Base-by-base conservation (phyloP, 2,329 filamentous ascomycete genomes). In the Nothopassalora personata region DNA sequence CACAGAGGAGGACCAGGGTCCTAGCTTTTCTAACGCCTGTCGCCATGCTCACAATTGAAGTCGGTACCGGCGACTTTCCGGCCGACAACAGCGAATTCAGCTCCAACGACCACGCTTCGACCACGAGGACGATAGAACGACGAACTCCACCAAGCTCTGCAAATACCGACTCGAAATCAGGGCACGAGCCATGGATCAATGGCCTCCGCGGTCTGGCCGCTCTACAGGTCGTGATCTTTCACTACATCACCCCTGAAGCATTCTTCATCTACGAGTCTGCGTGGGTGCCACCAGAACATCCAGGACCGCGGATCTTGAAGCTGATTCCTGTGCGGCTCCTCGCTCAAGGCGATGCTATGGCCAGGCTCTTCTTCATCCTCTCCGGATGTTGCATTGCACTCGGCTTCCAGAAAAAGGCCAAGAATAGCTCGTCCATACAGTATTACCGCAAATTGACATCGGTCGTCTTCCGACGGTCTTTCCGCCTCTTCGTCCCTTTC, bases 311-410 rank as follows among this genome's bases (percentile, higher is more conserved):
- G 9, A 49, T 53, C 15, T 18, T 83, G 61, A 80, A 81, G 65
- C 74, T 84, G 1, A 83, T 82, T 5, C 77, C 84, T 58, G 56
- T 85, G 18, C 75, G 82, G 10, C 71, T 85, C 3, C 75, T 81
- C 61, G 83, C 80, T 66, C 79, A 80, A 55, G 61, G 61, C 8
- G 45, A 46, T 13, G 79, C 81, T 0, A 82, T 82, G 67, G 83
- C 85, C 46, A 81, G 79, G 68, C 72, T 85, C 64, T 86, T 86
- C 74, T 86, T 85, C 67, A 79, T 86, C 66, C 81, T 85, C 46
- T 84, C 82, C 0, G 83, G 83, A 19, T 86, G 84, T 70, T 83
- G 82, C 2, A 75, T 86, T 13, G 80, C 79, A n/a, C 47, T 58
- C n/a, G 36, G 47, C 4, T 28, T 58, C 15, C 13, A 33, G 10